Evolutionary conservation across 2,329 filamentous ascomycete species (phyloP).

Genomic region (Curvularia spicifera): DNA sequence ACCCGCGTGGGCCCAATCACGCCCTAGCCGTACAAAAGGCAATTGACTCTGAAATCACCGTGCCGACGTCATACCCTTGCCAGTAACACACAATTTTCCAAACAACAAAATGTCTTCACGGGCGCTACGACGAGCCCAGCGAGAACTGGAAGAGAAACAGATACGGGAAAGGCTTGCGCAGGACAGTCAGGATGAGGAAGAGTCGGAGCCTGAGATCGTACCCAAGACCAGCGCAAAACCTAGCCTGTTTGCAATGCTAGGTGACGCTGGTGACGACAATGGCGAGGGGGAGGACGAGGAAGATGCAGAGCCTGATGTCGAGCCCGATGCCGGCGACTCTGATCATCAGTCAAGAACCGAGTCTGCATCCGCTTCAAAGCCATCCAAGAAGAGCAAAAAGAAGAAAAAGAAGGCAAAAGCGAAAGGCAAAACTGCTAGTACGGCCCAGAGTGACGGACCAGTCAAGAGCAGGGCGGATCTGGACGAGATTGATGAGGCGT

Average conservation of each 20-base stretch:
- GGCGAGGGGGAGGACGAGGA: constrained; percentile 48
- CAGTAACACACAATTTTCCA: constrained; percentile 15
- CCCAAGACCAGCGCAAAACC: constrained; percentile 43
- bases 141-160: constrained; percentile 65
- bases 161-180: constrained; percentile 52
- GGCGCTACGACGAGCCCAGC: constrained; percentile 68
- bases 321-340: constrained; percentile 41
- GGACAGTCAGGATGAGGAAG: constrained; percentile 43
- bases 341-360: constrained; percentile 33
- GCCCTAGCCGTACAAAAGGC: constrained; percentile 17
- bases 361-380: constrained; percentile 39
- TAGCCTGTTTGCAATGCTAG: constrained; percentile 57
- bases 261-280: constrained; percentile 49
- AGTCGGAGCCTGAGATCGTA: constrained; percentile 49
- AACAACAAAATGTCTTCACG: constrained; percentile 63
- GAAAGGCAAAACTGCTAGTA: constrained; percentile 55
- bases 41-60: constrained; percentile 13
- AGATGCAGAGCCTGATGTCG: constrained; percentile 27
- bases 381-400: constrained; percentile 59
- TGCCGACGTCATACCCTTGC: constrained; percentile 28
- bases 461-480: constrained; percentile 45
- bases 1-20: constrained; percentile 19
- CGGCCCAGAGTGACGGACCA: constrained; percentile 23
- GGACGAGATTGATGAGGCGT: constrained; percentile 71
- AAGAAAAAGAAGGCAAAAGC: constrained; percentile 67